Base-by-base conservation (phyloP, 2,329 filamentous ascomycete genomes). In the Aspergillus intermedius region DNA sequence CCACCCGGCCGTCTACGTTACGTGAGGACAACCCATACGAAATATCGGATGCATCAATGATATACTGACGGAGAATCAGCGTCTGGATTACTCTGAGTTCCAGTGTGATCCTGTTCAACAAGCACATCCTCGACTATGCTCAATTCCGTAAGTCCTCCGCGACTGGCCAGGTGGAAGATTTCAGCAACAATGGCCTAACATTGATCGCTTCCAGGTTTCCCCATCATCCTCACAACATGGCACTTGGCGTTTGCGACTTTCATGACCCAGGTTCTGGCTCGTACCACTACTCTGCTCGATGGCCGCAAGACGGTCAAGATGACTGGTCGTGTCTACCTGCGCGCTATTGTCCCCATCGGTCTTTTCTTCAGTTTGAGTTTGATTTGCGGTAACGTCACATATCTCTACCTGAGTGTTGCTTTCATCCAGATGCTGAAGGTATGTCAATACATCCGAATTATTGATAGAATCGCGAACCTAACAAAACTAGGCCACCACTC, bases 341-440 rank as follows among this genome's bases (percentile, higher is more conserved):
- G 90, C 60, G 90, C 90, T 35, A 95, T 97, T 58, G 85, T 95
- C 37, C 91, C 91, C 47, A 96, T 97, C 62, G 91, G 91, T 58
- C 73, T 95, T 65, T 94, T 95, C 76, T 97, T 96, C 82, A 93
- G 87, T 67, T 76, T 95, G 76, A 93, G 87, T 72, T 80, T 97
- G 77, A 96, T 97, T 67, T 95, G 90, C 72, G 89, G 91, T 65
- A 96, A 96, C 75, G 75, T 95, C 72, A 91, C 91, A 60, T 96
- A 96, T 68, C 80, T 96, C 47, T 95, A 95, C 73, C 81, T 96
- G 50, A 91, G 86, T 58, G 91, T 96, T 51, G 87, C 91, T 52
- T 96, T 96, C 72, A 96, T 97, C 63, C 91, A 96, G 78, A 97
- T 97, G 91, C 84, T 97, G 70, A 97, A 97, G 86, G 86, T 89